A percentile compares a stretch with the other conserved stretches of the same genome.
These are phyloP conservation scores for Metschnikowia koreensis DNA, from an alignment of 805 yeast genomes.

Conservation along the genomic window DNA sequence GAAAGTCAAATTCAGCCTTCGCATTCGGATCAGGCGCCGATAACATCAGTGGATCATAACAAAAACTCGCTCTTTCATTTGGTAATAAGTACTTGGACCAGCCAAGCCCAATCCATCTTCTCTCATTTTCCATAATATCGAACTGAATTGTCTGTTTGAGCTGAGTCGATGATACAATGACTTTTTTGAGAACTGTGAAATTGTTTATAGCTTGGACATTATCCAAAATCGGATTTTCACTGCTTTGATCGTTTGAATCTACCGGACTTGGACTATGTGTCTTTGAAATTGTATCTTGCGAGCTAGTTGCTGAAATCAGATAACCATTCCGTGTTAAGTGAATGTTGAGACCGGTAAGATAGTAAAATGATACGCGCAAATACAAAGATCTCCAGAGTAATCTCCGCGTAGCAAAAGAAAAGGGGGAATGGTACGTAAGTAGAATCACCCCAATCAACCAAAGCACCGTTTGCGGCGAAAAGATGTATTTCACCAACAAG, in stretches of 20 bases:
- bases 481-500: conserved; percentile 29
- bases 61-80: conserved; percentile 49
- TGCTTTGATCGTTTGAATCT: conserved; percentile 4
- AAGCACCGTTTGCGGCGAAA: conserved; percentile 33
- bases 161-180: conserved; percentile 39
- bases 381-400: conserved; percentile 51
- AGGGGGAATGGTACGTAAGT: conserved; percentile 48
- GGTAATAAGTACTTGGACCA: conserved; percentile 55
- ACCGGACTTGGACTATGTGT: conserved; percentile 12
- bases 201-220: conserved; percentile 28
- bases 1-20: conserved; percentile 41
- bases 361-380: conserved; percentile 35
- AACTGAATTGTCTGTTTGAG: conserved; percentile 49
- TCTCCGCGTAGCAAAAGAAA: conserved; percentile 44
- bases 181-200: conserved; percentile 39
- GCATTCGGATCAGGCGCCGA: conserved; percentile 26
- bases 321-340: conserved; percentile 13
- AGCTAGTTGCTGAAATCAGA: conserved; percentile 1
- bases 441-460: conserved; percentile 38
- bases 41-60: conserved; percentile 38
- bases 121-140: conserved; percentile 53
- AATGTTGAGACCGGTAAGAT: conserved; percentile 42
- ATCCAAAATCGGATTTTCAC: conserved; percentile 6
- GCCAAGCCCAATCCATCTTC: conserved; percentile 63
- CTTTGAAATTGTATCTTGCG: conserved; percentile 17